Percentiles rank a stretch among this genome's conserved stretches.
These are phyloP conservation scores for Starmera quercuum DNA, from an alignment of 805 yeast species.

Conservation along the genomic window DNA sequence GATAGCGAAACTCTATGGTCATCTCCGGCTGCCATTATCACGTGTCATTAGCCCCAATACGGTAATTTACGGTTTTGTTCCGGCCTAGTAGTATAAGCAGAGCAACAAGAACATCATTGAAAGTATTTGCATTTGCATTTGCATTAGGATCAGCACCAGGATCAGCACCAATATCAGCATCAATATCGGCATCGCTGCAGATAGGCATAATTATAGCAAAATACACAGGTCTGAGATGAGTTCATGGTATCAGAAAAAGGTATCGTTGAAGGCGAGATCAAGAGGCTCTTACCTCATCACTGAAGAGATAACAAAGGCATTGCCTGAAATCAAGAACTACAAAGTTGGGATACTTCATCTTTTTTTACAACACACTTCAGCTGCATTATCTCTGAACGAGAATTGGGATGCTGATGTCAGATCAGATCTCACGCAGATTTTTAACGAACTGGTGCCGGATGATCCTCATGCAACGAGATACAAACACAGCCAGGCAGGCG, in stretches of 20 bases:
- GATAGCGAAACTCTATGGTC: too few species aligned
- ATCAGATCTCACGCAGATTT: slow-evolving; percentile 53
- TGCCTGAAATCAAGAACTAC: slow-evolving; percentile 55
- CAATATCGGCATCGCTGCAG: too few species aligned
- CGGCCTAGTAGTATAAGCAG: too few species aligned
- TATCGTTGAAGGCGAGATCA: slow-evolving; percentile 46
- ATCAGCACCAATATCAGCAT: too few species aligned
- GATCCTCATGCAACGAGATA: slow-evolving; percentile 23
- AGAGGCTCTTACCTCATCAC: slow-evolving; percentile 70
- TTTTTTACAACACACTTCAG: slow-evolving; percentile 74
- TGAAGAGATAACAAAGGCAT: slow-evolving; percentile 45
- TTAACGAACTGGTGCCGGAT: slow-evolving; percentile 66
- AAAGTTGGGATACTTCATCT: slow-evolving; percentile 58
- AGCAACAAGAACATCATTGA: too few species aligned
- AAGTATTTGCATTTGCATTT: too few species aligned
- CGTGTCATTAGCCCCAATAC: too few species aligned
- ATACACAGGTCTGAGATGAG: too few species aligned
- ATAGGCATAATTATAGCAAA: too few species aligned
- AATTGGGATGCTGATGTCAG: slow-evolving; percentile 78
- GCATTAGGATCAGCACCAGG: too few species aligned
- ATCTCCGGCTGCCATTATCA: too few species aligned
- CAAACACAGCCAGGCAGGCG: slow-evolving; percentile 38
- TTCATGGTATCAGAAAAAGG: slow-evolving; percentile 57
- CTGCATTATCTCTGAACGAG: slow-evolving; percentile 70
- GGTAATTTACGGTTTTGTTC: too few species aligned